Evolutionary conservation across 768 basidiomycete genomes (phyloP).

Genomic region (Gelatoporia subvermispora): DNA sequence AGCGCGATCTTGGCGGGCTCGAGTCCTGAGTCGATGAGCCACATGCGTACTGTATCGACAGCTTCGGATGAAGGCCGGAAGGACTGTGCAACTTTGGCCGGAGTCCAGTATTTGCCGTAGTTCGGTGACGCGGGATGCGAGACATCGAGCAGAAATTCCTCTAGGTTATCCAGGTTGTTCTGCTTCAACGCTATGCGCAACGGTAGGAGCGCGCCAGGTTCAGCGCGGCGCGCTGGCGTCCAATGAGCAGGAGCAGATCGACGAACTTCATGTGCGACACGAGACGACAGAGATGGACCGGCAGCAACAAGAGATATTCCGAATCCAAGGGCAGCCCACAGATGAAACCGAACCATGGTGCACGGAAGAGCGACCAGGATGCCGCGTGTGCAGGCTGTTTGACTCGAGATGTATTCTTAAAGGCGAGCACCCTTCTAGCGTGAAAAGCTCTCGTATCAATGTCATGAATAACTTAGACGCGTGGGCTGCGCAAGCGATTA

Average conservation of each 20-base stretch:
- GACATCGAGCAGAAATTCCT: constrained; percentile 41
- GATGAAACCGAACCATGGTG: neutral
- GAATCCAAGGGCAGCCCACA: neutral
- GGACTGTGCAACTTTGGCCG: constrained; percentile 37
- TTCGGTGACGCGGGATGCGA: constrained; percentile 46
- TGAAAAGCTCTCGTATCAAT: too few species aligned
- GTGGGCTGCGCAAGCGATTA: too few species aligned
- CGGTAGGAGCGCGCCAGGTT: constrained; percentile 33
- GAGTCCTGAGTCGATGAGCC: constrained; percentile 41
- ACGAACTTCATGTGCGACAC: constrained; percentile 11
- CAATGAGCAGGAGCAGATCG: constrained; percentile 38
- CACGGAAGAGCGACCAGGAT: neutral
- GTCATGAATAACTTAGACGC: too few species aligned
- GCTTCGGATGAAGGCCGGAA: constrained; percentile 42
- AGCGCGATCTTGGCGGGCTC: constrained; percentile 33
- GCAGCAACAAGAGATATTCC: neutral
- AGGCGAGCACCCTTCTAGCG: too few species aligned
- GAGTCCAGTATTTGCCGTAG: constrained; percentile 47
- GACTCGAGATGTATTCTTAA: too few species aligned
- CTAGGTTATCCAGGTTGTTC: constrained; percentile 39
- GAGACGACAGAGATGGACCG: constrained; percentile 12
- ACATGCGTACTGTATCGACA: constrained; percentile 36
- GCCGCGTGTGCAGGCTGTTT: neutral
- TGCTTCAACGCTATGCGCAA: constrained; percentile 47
- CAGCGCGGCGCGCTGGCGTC: constrained; percentile 32